Evolutionary conservation across 2,329 filamentous ascomycete genomes (phyloP), one percentile per base, ranked within the genome.

Genomic region (Colletotrichum eleusines): DNA sequence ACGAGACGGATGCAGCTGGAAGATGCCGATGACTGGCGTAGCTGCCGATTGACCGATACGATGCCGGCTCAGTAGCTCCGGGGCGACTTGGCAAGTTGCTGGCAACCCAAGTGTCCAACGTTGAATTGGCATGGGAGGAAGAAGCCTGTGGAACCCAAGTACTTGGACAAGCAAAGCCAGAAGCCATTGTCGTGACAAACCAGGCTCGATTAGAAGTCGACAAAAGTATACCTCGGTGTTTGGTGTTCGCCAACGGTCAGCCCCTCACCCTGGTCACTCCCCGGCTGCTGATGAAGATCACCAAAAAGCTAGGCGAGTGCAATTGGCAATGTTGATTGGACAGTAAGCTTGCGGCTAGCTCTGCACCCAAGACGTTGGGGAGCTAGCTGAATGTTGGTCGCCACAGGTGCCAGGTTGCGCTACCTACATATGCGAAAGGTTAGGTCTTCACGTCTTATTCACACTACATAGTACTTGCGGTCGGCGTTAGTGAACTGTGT

Each of bases 291-390:
- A 68, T 71, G 68, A 71, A 58, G 68, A 63, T 71, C 26, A 26
- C 38, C 57, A 44, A 33, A 20, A 58, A 44, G 63, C 58, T 63
- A 42, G 64, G 59, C 68, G 62, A 44, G 58, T 46, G 64, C 44
- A 69, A 71, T 63, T 71, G 58, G 28, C 18, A 53, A 16, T 7
- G 12, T 11, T 71, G 69, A 71, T 71, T 71, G 69, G 69, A 42
- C 44, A 23, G 46, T n/a, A 48, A 48, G 58, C 58, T 69, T 53
- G 46, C 31, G 57, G 57, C 33, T 26, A 71, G 63, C 57, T 67
- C 63, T n/a, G 63, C 68, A 55, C 63, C 63, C 57, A 67, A 62
- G 50, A 46, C 33, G 20, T n/a, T 35, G 68, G 66, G 63, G 58
- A 63, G 64, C 58, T 68, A 42, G 53, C 68, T 64, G n/a, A n/a